Conservation (phyloP, 2,329 filamentous ascomycete species). For the Aspergillus brunneoviolaceus region DNA sequence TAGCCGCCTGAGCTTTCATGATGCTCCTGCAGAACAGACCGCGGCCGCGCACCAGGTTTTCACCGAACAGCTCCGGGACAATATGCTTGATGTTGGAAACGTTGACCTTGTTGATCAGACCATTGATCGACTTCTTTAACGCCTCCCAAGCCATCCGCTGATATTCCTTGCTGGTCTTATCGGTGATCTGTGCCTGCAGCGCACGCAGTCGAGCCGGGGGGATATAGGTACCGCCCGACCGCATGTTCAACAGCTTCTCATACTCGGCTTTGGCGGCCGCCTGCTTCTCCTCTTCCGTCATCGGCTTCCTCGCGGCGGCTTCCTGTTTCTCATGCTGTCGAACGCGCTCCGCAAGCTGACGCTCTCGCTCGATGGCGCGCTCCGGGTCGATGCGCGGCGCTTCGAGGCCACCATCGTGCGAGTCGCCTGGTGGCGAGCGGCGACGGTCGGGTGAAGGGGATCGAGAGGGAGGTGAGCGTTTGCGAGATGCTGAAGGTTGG, state of each 20-base stretch:
- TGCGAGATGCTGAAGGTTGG: slow-evolving; percentile 52
- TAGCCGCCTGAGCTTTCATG: slow-evolving; percentile 97
- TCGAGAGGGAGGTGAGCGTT: slow-evolving; percentile 57
- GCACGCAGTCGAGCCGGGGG: slow-evolving; percentile 87
- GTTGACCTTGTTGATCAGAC: slow-evolving; percentile 98
- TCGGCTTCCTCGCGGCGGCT: slow-evolving; percentile 48
- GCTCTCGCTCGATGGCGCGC: slow-evolving; percentile 51
- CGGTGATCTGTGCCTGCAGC: slow-evolving; percentile 93
- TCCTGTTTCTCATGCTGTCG: slow-evolving; percentile 53
- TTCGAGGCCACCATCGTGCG: slow-evolving; percentile 35
- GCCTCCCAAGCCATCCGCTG: slow-evolving; percentile 99
- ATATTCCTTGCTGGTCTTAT: slow-evolving; percentile 94
- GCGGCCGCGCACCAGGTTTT: slow-evolving; percentile 88
- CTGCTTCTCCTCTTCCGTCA: slow-evolving; percentile 79
- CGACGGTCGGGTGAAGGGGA: slow-evolving; percentile 54
- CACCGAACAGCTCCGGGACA: slow-evolving; percentile 89
- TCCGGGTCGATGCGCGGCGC: slow-evolving; percentile 52
- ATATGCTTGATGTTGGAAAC: slow-evolving; percentile 97
- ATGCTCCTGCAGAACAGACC: slow-evolving; percentile 93
- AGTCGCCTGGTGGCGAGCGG: slow-evolving; percentile 45
- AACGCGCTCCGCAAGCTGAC: slow-evolving; percentile 54
- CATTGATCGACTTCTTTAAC: slow-evolving; percentile 97
- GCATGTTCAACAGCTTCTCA: slow-evolving; percentile 85
- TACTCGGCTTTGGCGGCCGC: slow-evolving; percentile 88
- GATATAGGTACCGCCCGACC: slow-evolving; percentile 94